A percentile compares a stretch with the other conserved stretches of the same genome.
Conservation (phyloP, 371 early-diverging fungal genomes). For the Rhizopus arrhizus region DNA sequence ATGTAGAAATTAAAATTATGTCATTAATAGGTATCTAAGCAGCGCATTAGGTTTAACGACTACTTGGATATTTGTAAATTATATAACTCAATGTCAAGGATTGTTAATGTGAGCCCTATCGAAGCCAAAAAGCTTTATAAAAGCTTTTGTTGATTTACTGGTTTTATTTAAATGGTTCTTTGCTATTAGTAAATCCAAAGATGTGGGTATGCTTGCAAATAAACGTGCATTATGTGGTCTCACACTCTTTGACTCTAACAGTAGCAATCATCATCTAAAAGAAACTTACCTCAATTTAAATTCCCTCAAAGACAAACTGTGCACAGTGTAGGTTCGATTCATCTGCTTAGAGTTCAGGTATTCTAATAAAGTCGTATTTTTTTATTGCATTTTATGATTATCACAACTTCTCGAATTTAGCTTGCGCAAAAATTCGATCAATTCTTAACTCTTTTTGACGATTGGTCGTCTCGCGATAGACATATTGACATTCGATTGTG, state of each 20-base stretch:
- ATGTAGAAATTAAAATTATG: no score
- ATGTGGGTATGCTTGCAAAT: slow-evolving; percentile 63
- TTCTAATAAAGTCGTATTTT: not conserved
- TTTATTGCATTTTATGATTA: not conserved
- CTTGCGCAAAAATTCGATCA: slow-evolving; percentile 89
- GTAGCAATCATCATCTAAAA: slow-evolving; percentile 77
- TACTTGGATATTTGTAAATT: no score
- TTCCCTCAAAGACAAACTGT: slow-evolving; percentile 68
- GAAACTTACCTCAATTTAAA: slow-evolving; percentile 82
- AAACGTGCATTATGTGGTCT: slow-evolving; percentile 84
- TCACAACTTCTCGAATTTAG: slow-evolving; percentile 62
- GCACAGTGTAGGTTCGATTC: not conserved
- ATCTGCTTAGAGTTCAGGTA: not conserved
- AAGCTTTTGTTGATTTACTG: no score
- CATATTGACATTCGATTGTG: slow-evolving; percentile 71
- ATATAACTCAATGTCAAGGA: no score
- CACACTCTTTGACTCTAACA: slow-evolving; percentile 70
- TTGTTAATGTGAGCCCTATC: no score
- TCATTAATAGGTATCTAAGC: no score
- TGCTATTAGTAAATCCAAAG: no score
- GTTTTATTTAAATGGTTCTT: no score
- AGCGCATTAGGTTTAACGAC: no score
- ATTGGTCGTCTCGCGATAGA: slow-evolving; percentile 82
- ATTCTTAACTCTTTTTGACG: slow-evolving; percentile 73
- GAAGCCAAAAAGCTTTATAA: no score